phyloP scores from a whole-genome alignment of 352 stramenopile genomes.

The Phytophthora fragariae region DNA sequence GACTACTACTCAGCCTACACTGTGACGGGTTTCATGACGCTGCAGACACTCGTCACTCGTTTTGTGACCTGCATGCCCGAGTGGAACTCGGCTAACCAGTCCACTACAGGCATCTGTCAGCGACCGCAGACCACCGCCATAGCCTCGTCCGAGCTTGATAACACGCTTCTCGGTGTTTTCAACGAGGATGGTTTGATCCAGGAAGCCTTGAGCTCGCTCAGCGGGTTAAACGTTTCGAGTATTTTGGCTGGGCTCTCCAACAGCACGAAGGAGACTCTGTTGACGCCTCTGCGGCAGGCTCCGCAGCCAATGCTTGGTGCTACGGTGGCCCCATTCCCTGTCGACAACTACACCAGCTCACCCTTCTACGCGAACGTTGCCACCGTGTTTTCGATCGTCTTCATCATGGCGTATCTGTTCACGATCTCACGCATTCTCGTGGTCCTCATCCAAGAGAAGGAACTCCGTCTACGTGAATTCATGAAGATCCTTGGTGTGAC shows the following conservation, averaged over 20 bases:
- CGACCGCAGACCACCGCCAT: conserved; percentile 37
- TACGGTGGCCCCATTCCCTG: conserved; percentile 46
- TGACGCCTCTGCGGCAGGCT: conserved; percentile 45
- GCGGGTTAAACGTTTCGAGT: neutral
- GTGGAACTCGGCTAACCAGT: conserved; percentile 48
- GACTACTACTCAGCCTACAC: conserved; percentile 54
- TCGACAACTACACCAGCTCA: conserved; percentile 45
- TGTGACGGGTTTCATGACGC: conserved; percentile 59
- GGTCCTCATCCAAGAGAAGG: conserved; percentile 90
- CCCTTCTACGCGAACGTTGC: conserved; percentile 64
- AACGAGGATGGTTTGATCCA: conserved; percentile 46
- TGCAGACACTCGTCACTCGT: conserved; percentile 65
- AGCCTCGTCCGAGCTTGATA: conserved; percentile 32
- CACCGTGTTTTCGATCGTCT: conserved; percentile 82
- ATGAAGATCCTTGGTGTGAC: conserved; percentile 93
- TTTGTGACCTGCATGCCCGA: conserved; percentile 66
- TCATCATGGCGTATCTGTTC: conserved; percentile 91
- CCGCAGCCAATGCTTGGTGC: conserved; percentile 51
- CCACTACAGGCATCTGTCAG: conserved; percentile 55
- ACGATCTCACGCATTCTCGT: conserved; percentile 85
- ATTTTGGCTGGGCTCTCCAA: conserved; percentile 15
- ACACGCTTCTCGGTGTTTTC: conserved; percentile 37
- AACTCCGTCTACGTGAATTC: conserved; percentile 86
- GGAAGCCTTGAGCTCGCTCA: conserved; percentile 26
- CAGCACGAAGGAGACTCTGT: conserved; percentile 25